Percentiles rank a stretch among this genome's conserved stretches.
Evolutionary conservation across 176 grass and related monocot species (phyloP).

Genomic region (Miscanthus lutarioriparius): DNA sequence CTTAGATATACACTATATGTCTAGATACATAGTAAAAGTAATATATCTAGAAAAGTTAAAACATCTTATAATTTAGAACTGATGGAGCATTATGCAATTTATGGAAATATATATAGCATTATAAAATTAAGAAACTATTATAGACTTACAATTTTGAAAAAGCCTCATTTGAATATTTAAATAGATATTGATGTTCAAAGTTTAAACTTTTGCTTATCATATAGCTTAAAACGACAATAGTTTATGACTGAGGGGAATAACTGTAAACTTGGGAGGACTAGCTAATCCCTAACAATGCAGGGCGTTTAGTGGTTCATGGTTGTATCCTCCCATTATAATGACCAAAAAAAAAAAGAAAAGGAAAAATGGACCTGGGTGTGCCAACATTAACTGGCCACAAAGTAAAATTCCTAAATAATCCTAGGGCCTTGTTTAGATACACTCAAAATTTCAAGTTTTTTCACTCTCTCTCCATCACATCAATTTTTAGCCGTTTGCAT

Average conservation of each 20-base stretch:
- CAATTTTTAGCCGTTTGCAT: too few species aligned
- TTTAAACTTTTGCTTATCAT: neutral
- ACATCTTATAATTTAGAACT: too few species aligned
- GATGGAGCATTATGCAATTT: neutral
- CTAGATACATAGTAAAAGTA: too few species aligned
- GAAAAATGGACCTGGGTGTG: neutral
- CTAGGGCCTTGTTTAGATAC: too few species aligned
- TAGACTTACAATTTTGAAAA: neutral
- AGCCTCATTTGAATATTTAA: neutral
- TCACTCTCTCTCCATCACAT: too few species aligned
- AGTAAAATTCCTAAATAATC: neutral
- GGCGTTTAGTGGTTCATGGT: too few species aligned
- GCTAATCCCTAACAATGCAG: neutral
- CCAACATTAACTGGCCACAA: neutral
- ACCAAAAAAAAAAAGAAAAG: neutral
- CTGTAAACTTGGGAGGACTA: neutral
- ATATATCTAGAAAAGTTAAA: too few species aligned
- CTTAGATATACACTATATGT: too few species aligned
- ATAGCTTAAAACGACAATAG: neutral
- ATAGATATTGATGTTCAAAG: neutral
- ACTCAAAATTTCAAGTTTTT: too few species aligned
- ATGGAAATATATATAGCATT: neutral
- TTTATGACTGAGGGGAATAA: neutral
- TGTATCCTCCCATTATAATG: neutral
- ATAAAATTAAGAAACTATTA: neutral